Evolutionary conservation across 2,329 filamentous ascomycete species (phyloP).

Genomic region (Fusarium sacchari): DNA sequence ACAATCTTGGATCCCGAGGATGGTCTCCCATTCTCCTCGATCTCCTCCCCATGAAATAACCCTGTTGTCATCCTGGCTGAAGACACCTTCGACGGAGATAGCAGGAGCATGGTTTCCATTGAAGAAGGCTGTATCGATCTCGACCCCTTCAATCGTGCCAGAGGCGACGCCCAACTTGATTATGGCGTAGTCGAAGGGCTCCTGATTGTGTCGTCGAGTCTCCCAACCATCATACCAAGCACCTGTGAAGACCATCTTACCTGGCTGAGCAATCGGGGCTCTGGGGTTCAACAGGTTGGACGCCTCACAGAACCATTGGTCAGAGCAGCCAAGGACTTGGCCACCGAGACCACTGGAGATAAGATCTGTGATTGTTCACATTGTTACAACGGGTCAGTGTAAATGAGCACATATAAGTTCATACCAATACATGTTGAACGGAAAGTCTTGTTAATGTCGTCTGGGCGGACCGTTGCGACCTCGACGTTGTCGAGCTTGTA

Average conservation of each 20-base stretch:
- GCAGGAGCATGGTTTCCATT: conserved; percentile 84
- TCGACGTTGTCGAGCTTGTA: conserved; percentile 67
- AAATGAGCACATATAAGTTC: conserved; percentile 30
- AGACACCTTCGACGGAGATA: conserved; percentile 81
- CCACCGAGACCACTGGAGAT: conserved; percentile 70
- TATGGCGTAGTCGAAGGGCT: conserved; percentile 73
- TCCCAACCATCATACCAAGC: conserved; percentile 80
- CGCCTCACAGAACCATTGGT: conserved; percentile 76
- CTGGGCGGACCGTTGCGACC: conserved; percentile 59
- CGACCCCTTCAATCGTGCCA: conserved; percentile 77
- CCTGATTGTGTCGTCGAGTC: conserved; percentile 72
- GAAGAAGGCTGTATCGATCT: conserved; percentile 85
- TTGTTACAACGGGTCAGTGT: background rate
- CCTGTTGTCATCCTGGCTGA: conserved; percentile 70
- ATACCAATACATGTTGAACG: conserved; percentile 70
- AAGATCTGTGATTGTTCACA: conserved; percentile 59
- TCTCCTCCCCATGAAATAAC: conserved; percentile 70
- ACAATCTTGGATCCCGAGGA: conserved; percentile 75
- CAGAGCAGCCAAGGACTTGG: conserved; percentile 71
- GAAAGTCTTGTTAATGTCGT: conserved; percentile 70
- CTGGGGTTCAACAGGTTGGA: conserved; percentile 72
- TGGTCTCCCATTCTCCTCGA: conserved; percentile 75
- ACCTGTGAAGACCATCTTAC: conserved; percentile 75
- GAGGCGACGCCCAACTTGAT: conserved; percentile 75
- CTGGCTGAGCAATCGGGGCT: conserved; percentile 69